These are phyloP conservation scores for Intubia oerlemansii DNA, from an alignment of 2,329 filamentous ascomycete genomes.

Conservation along the genomic window DNA sequence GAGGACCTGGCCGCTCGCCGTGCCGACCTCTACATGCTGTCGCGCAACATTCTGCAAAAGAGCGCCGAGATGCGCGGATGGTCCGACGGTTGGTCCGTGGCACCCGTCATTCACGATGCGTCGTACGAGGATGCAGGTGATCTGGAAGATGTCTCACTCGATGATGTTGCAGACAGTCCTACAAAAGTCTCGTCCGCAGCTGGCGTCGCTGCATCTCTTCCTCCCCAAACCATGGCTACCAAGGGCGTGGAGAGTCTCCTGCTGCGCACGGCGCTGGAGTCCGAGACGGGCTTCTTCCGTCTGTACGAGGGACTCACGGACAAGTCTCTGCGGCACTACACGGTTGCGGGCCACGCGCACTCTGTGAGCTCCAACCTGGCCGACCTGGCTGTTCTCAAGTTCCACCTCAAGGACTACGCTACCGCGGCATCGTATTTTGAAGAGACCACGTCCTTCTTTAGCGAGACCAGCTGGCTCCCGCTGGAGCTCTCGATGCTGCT, in stretches of 20 bases:
- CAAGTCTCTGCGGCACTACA: conserved; percentile 63
- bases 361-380: conserved; percentile 59
- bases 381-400: conserved; percentile 73
- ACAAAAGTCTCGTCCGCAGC: too few relatives aligned
- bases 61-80: conserved; percentile 52
- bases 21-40: conserved; percentile 63
- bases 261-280: conserved; percentile 38
- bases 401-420: conserved; percentile 49
- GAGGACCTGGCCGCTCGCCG: conserved; percentile 67
- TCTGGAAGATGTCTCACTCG: conserved; percentile 37
- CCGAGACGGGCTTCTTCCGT: conserved; percentile 40
- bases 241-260: conserved; percentile 32
- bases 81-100: conserved; percentile 53
- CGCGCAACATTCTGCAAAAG: conserved; percentile 57
- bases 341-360: conserved; percentile 55
- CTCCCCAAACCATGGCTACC: conserved; percentile 2
- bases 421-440: conserved; percentile 61
- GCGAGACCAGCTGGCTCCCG: conserved; percentile 53
- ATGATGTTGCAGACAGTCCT: conserved; percentile 15
- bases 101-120: conserved; percentile 25
- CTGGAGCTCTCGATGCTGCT: conserved; percentile 68
- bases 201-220: too few relatives aligned
- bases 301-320: conserved; percentile 64
- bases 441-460: conserved; percentile 58
- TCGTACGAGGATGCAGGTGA: conserved; percentile 15